Evolutionary conservation across 441 rosid species (phyloP), one percentile per base, ranked within the genome.

Genomic region (Adansonia gregorii): DNA sequence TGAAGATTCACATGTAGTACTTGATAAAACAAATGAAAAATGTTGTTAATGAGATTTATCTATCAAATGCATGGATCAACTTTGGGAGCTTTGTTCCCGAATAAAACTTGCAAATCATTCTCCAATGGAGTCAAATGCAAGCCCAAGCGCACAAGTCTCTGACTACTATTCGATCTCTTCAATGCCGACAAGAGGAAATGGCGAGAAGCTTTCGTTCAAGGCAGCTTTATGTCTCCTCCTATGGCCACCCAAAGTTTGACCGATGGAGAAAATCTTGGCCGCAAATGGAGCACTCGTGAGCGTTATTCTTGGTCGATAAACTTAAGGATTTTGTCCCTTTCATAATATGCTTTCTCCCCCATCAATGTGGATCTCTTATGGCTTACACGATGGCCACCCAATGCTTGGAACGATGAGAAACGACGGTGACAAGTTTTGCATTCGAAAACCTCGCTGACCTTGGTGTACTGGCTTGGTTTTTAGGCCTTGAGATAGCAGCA

Each of bases 51-150:
- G 61, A n/a, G 61, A 17, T 19, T 17, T 39, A 39, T 39, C 0
- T 0, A 51, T 82, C 74, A 79, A 65, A 65, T 27, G 15, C 74
- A 74, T 7, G 22, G 64, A 74, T 83, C 82, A 27, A 86, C 79
- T 19, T 86, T 88, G 6, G 85, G 87, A 77, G 84, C 86, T 87
- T 61, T 84, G 66, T 77, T 85, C 67, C 93, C 90, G 14, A 87
- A 87, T 76, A 90, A 63, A 66, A 63, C 20, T 80, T 82, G 87
- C 81, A 92, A 84, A 82, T 89, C 94, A 79, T 92, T 92, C 83
- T 92, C 92, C 75, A 90, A 85, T 0, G 96, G 96, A 46, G 92
- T 87, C 87, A 86, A 82, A 80, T 91, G 87, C 88, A 88, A 82
- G 76, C 87, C 93, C 87, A 61, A 61, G 76, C 82, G 73, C 74